These are phyloP conservation scores for Fraxinus albicans DNA, from an alignment of 305 asterid species.

Conservation along the genomic window DNA sequence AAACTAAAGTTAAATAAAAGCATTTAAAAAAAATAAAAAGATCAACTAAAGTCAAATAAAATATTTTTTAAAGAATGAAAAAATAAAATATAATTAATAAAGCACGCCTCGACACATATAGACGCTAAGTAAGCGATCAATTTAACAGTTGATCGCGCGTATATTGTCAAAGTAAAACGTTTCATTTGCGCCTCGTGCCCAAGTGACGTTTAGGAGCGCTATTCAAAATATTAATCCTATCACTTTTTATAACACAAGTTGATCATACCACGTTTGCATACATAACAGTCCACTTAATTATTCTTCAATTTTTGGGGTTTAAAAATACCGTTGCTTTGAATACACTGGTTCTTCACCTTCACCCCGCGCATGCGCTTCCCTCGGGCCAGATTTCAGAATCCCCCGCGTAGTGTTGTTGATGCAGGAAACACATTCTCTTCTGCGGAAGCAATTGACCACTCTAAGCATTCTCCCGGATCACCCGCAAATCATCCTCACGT, in stretches of 20 bases:
- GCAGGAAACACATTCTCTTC: slow-evolving; percentile 21
- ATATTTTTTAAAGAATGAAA: no score
- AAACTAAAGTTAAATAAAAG: no score
- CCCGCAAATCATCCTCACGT: slow-evolving; percentile 29
- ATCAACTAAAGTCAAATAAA: no score
- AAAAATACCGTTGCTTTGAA: not conserved
- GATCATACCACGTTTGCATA: not conserved
- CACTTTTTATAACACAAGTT: not conserved
- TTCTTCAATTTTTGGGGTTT: not conserved
- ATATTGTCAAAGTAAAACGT: no score
- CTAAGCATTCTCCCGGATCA: slow-evolving; percentile 18
- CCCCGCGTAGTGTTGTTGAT: not conserved
- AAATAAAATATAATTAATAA: no score
- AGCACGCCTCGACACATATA: not conserved
- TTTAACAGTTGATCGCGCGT: not conserved
- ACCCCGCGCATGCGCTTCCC: not conserved
- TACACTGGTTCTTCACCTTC: not conserved
- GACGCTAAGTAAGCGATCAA: not conserved
- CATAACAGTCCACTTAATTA: not conserved
- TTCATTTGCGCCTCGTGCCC: not conserved
- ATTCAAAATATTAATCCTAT: not conserved
- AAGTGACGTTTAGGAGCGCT: not conserved
- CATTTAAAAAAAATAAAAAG: no score
- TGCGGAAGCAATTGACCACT: slow-evolving; percentile 22
- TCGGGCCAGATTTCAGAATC: not conserved